A percentile compares a stretch with the other conserved stretches of the same genome.
Evolutionary conservation across 1,284 basidiomycete genomes (phyloP).

Genomic region (Garcileccinum viscosum): DNA sequence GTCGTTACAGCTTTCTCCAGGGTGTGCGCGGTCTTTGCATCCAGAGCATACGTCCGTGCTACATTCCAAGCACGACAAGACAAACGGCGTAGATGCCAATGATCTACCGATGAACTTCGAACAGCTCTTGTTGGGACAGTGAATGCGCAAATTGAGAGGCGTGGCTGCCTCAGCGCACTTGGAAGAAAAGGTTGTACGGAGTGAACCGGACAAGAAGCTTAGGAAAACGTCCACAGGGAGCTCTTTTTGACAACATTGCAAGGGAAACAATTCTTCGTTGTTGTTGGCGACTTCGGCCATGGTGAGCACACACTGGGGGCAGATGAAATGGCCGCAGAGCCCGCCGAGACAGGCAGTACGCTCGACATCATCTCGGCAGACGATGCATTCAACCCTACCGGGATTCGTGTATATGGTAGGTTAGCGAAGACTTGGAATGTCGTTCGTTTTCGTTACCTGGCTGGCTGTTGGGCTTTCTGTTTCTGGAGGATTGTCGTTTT

Average conservation of each 20-base stretch:
- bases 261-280: constrained; percentile 48
- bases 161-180: constrained; percentile 41
- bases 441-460: constrained; percentile 7
- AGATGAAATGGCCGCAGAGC: constrained; percentile 48
- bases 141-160: constrained; percentile 44
- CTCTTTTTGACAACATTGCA: constrained; percentile 46
- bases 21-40: constrained; percentile 37
- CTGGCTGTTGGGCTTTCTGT: background rate
- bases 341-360: constrained; percentile 26
- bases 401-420: background rate
- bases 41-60: constrained; percentile 37
- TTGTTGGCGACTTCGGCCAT: constrained; percentile 45
- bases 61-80: constrained; percentile 36
- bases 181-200: constrained; percentile 35
- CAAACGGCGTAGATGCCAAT: constrained; percentile 9
- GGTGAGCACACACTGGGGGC: constrained; percentile 41
- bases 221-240: constrained; percentile 40
- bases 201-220: constrained; percentile 32
- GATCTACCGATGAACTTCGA: constrained; percentile 46
- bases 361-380: constrained; percentile 26
- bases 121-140: constrained; percentile 48
- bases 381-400: constrained; percentile 31
- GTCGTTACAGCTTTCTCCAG: constrained; percentile 24
- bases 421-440: background rate
- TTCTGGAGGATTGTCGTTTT: background rate